Evolutionary conservation across 2,329 filamentous ascomycete genomes (phyloP).

Genomic region (Lachnellula subtilissima): DNA sequence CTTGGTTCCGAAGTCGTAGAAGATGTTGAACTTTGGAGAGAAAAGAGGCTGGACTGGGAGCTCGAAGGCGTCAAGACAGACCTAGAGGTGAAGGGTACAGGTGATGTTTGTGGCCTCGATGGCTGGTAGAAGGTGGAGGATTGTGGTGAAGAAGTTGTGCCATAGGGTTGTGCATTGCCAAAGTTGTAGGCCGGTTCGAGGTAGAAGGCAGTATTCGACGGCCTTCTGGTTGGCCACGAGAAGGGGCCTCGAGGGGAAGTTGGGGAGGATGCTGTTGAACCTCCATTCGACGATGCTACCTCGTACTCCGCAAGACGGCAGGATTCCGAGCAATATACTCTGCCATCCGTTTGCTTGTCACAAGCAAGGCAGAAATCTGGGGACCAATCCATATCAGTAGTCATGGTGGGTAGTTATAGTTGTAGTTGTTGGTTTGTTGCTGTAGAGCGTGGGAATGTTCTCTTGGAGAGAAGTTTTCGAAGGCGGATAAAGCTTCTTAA

Average conservation of each 20-base stretch:
- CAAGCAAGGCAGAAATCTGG: slow-evolving; percentile 92
- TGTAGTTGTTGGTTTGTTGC: slow-evolving; percentile 4
- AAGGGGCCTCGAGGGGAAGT: slow-evolving; percentile 42
- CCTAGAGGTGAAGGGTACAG: slow-evolving; percentile 33
- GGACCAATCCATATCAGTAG: slow-evolving; percentile 56
- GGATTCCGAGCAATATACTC: slow-evolving; percentile 86
- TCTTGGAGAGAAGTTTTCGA: slow-evolving; percentile 6
- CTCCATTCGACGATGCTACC: slow-evolving; percentile 53
- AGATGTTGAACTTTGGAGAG: slow-evolving; percentile 60
- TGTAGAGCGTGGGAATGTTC: slow-evolving; percentile 1
- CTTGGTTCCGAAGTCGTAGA: slow-evolving; percentile 47
- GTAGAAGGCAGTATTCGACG: slow-evolving; percentile 51
- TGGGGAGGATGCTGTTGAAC: slow-evolving; percentile 55
- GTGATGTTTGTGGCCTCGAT: slow-evolving; percentile 45
- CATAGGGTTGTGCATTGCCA: slow-evolving; percentile 55
- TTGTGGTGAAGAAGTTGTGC: slow-evolving; percentile 41
- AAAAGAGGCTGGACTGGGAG: slow-evolving; percentile 79
- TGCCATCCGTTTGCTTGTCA: slow-evolving; percentile 78
- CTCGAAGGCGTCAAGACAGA: slow-evolving; percentile 63
- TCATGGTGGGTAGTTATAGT: slow-evolving; percentile 25
- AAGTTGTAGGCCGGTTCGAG: slow-evolving; percentile 75
- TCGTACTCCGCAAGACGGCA: slow-evolving; percentile 87
- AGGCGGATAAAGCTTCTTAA: slow-evolving; percentile 8
- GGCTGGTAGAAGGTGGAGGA: slow-evolving; percentile 39
- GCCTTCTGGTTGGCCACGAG: slow-evolving; percentile 48